phyloP scores from a whole-genome alignment of 1,284 basidiomycete species.

The Trichosporon faecale region DNA sequence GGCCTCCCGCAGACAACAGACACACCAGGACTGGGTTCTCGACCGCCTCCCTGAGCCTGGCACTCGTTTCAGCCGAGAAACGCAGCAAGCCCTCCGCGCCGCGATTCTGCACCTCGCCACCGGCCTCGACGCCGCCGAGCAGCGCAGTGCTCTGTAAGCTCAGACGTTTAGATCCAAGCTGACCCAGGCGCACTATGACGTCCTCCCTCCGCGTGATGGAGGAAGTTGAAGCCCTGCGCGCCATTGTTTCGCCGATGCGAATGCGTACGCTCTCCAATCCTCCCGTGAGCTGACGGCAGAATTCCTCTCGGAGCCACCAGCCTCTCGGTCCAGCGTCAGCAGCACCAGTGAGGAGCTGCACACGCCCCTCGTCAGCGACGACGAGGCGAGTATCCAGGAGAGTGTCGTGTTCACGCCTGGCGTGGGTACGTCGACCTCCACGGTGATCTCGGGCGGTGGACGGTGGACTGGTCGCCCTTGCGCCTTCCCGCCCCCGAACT shows the following conservation, averaged over 20 bases:
- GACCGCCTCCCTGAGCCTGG: slow-evolving; percentile 11
- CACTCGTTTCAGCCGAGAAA: neutral
- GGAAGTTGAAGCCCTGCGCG: slow-evolving; percentile 69
- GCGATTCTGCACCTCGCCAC: slow-evolving; percentile 35
- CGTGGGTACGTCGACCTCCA: slow-evolving; percentile 19
- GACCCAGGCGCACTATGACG: slow-evolving; percentile 56
- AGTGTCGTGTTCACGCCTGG: slow-evolving; percentile 26
- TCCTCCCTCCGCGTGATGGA: slow-evolving; percentile 70
- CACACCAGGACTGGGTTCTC: slow-evolving; percentile 18
- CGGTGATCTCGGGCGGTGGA: neutral
- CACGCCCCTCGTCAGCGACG: slow-evolving; percentile 15
- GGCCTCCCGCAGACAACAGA: neutral
- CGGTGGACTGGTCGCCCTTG: slow-evolving; percentile 23
- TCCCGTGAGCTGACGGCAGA: slow-evolving; percentile 10
- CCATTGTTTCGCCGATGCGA: slow-evolving; percentile 69
- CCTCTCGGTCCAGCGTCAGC: slow-evolving; percentile 14
- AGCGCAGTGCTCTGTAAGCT: slow-evolving; percentile 39
- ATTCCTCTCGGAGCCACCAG: slow-evolving; percentile 4
- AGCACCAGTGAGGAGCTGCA: slow-evolving; percentile 3
- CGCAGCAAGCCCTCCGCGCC: slow-evolving; percentile 23
- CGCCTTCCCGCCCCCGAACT: slow-evolving; percentile 21
- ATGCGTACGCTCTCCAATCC: slow-evolving; percentile 56
- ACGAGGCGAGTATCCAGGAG: slow-evolving; percentile 25
- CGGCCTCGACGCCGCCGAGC: slow-evolving; percentile 38
- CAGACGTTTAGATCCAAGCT: neutral